phyloP scores from a whole-genome alignment of 1,139 yeast genomes.

The Suhomyces wounanorum region DNA sequence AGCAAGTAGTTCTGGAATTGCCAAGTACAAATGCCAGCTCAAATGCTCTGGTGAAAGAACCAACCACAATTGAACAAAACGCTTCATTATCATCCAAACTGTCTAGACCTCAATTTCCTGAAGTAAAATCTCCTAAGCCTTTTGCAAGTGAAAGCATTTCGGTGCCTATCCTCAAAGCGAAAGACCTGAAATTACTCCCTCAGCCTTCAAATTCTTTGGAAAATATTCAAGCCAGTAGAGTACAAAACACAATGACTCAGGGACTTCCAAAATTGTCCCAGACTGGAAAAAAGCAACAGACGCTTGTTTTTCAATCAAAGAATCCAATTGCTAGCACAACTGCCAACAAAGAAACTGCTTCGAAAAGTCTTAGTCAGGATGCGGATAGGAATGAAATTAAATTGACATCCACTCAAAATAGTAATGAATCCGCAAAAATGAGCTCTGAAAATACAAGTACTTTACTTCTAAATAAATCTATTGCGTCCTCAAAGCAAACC shows the following conservation, averaged over 20 bases:
- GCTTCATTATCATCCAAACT: neutral
- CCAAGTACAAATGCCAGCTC: neutral
- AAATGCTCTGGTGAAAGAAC: neutral
- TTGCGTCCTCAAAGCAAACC: no score
- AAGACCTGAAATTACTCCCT: neutral
- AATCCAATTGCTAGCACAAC: neutral
- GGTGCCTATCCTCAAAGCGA: neutral
- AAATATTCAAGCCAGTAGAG: neutral
- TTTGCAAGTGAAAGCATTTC: no score
- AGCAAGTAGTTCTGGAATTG: neutral
- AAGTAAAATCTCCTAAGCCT: neutral
- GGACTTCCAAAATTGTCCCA: neutral
- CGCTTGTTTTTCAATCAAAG: neutral
- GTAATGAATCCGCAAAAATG: no score
- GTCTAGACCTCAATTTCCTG: neutral
- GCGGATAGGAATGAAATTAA: neutral
- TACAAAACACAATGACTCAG: neutral
- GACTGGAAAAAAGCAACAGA: neutral
- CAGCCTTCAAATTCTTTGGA: neutral
- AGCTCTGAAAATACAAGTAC: no score
- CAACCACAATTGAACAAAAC: neutral
- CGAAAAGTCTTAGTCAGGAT: neutral
- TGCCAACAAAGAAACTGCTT: neutral
- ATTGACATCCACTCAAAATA: neutral
- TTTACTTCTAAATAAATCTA: no score